Conservation (phyloP, 352 stramenopile genomes). For the Phytophthora macrochlamydospora region DNA sequence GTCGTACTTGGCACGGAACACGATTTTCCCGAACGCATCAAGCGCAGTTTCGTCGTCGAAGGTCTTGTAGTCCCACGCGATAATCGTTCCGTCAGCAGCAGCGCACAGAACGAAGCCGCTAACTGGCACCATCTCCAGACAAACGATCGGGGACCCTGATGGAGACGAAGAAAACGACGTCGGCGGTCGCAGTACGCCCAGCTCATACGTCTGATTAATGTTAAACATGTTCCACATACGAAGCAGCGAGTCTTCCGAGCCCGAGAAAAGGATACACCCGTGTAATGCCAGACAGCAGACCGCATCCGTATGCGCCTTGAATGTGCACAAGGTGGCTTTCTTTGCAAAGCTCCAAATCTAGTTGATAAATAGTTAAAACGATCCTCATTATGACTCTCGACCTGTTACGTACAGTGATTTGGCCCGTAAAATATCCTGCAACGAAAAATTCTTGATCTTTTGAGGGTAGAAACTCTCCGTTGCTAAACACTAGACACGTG, state of each 20-base stretch:
- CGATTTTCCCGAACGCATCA: slow-evolving; percentile 50
- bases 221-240: slow-evolving; percentile 74
- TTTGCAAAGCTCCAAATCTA: slow-evolving; percentile 68
- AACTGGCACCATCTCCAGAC: slow-evolving; percentile 46
- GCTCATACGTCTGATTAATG: slow-evolving; percentile 52
- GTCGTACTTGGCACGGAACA: slow-evolving; percentile 48
- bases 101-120: slow-evolving; percentile 51
- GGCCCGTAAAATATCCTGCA: slow-evolving; percentile 52
- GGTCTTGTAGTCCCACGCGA: slow-evolving; percentile 64
- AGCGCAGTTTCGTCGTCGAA: slow-evolving; percentile 48
- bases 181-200: slow-evolving; percentile 52
- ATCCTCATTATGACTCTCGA: neutral
- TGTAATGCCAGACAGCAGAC: slow-evolving; percentile 60
- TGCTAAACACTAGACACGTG: slow-evolving; percentile 56
- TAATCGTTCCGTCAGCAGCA: slow-evolving; percentile 56
- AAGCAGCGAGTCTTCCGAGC: slow-evolving; percentile 67
- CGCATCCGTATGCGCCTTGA: slow-evolving; percentile 61
- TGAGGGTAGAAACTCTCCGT: slow-evolving; percentile 44
- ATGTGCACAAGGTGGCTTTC: slow-evolving; percentile 40
- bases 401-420: slow-evolving; percentile 43
- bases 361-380: neutral
- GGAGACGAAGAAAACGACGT: slow-evolving; percentile 37
- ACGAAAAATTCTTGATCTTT: slow-evolving; percentile 61
- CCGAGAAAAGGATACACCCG: slow-evolving; percentile 79
- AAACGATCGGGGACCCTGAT: slow-evolving; percentile 52